A percentile compares a stretch with the other conserved stretches of the same genome.
Conservation (phyloP, 176 grass and related monocot genomes). For the Avena eriantha region DNA sequence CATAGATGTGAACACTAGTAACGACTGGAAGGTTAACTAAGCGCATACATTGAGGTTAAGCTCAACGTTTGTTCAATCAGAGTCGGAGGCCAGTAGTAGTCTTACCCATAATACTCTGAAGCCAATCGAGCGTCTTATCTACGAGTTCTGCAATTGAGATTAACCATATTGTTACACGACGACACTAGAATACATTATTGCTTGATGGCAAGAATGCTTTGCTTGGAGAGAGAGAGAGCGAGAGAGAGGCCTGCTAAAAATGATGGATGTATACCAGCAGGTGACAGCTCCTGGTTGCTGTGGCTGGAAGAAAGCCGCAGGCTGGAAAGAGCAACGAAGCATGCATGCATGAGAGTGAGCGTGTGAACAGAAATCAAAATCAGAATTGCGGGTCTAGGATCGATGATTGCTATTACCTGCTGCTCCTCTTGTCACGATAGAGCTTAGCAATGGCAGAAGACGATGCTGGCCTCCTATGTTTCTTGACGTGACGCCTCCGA, state of each 20-base stretch:
- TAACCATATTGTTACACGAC: background rate
- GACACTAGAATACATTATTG: background rate
- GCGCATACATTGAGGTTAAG: too few relatives aligned
- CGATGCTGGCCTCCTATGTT: background rate
- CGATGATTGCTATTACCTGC: too few relatives aligned
- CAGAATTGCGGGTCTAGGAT: too few relatives aligned
- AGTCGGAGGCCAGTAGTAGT: background rate
- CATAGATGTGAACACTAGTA: background rate
- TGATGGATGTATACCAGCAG: background rate
- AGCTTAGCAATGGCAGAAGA: background rate
- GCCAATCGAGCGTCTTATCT: background rate
- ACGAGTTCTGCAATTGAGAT: background rate
- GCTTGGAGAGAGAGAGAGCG: background rate
- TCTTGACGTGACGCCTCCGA: background rate
- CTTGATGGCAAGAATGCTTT: background rate
- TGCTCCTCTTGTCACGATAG: background rate
- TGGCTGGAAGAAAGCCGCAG: background rate
- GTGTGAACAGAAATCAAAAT: too few relatives aligned
- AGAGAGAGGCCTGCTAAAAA: too few relatives aligned
- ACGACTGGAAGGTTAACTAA: background rate
- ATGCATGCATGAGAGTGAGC: too few relatives aligned
- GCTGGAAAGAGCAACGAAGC: too few relatives aligned
- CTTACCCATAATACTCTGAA: background rate
- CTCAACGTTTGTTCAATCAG: background rate
- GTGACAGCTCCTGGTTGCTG: background rate